Conservation (phyloP, 352 stramenopile genomes). For the Elongisporangium prolatum region DNA sequence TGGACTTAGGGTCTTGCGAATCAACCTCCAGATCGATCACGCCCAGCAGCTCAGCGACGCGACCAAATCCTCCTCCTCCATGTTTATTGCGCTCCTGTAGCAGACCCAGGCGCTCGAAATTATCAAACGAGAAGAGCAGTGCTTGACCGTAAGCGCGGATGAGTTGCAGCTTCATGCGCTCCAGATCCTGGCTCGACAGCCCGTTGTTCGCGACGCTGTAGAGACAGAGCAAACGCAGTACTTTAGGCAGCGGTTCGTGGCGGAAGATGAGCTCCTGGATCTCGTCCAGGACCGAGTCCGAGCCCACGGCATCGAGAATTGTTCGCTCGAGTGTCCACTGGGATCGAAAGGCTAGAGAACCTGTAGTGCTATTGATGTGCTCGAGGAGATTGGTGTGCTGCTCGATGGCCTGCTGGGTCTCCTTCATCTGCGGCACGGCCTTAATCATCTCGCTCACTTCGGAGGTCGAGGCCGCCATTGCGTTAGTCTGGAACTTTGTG, state of each 20-base stretch:
- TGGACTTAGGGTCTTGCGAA: slow-evolving; percentile 37
- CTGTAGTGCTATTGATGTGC: slow-evolving; percentile 36
- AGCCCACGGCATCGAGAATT: slow-evolving; percentile 43
- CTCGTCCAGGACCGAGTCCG: slow-evolving; percentile 23
- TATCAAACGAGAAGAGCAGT: slow-evolving; percentile 65
- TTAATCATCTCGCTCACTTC: slow-evolving; percentile 78
- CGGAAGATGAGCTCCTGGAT: slow-evolving; percentile 63
- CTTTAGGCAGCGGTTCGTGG: slow-evolving; percentile 40
- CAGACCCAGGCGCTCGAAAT: slow-evolving; percentile 45
- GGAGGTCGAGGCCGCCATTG: slow-evolving; percentile 31
- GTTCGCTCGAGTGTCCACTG: slow-evolving; percentile 62
- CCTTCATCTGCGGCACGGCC: slow-evolving; percentile 52
- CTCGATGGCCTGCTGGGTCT: slow-evolving; percentile 45
- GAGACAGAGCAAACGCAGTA: slow-evolving; percentile 63
- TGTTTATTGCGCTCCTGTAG: slow-evolving; percentile 22
- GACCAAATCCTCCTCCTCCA: slow-evolving; percentile 15
- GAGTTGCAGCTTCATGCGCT: slow-evolving; percentile 49
- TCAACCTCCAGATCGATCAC: slow-evolving; percentile 60
- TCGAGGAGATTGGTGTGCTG: slow-evolving; percentile 63
- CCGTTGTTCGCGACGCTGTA: slow-evolving; percentile 52
- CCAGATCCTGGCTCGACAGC: slow-evolving; percentile 23
- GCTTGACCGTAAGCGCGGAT: slow-evolving; percentile 72
- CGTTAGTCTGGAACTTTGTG: slow-evolving; percentile 44
- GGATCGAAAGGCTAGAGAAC: slow-evolving; percentile 43
- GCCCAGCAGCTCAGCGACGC: slow-evolving; percentile 22